Percentiles rank a stretch among this genome's conserved stretches.
phyloP scores from a whole-genome alignment of 257 asterid genomes.

The Plantago elongata region DNA sequence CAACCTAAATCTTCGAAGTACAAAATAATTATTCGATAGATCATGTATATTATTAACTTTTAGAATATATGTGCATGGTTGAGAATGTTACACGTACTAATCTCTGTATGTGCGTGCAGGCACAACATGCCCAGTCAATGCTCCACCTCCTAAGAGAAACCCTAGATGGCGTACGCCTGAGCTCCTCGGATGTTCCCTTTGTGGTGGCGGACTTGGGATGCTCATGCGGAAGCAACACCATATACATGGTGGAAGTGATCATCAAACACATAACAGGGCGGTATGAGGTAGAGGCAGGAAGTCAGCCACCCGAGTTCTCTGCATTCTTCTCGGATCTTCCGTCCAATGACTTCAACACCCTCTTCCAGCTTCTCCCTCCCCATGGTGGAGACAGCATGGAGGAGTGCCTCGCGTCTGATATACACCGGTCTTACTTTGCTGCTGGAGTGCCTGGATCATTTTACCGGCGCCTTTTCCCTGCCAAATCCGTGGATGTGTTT shows the following conservation, averaged over 20 bases:
- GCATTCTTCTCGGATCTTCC: constrained; percentile 87
- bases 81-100: background rate
- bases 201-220: constrained; percentile 90
- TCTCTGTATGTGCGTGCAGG: constrained; percentile 29
- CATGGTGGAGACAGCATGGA: constrained; percentile 76
- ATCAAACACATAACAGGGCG: constrained; percentile 64
- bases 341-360: constrained; percentile 83
- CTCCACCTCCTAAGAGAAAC: constrained; percentile 62
- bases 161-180: constrained; percentile 54
- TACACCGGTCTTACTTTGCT: constrained; percentile 75
- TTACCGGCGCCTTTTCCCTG: constrained; percentile 80
- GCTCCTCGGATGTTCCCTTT: constrained; percentile 45
- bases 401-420: constrained; percentile 72
- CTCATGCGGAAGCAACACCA: constrained; percentile 84
- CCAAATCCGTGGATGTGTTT: constrained; percentile 65
- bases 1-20: no score
- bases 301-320: constrained; percentile 67
- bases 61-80: no score
- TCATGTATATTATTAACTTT: no score
- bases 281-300: constrained; percentile 40
- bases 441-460: constrained; percentile 96
- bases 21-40: no score
- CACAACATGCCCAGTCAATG: constrained; percentile 78
- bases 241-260: constrained; percentile 67
- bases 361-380: constrained; percentile 84